phyloP scores from a whole-genome alignment of 202 grass and related monocot species.

The Schoenoplectus tabernaemontani region DNA sequence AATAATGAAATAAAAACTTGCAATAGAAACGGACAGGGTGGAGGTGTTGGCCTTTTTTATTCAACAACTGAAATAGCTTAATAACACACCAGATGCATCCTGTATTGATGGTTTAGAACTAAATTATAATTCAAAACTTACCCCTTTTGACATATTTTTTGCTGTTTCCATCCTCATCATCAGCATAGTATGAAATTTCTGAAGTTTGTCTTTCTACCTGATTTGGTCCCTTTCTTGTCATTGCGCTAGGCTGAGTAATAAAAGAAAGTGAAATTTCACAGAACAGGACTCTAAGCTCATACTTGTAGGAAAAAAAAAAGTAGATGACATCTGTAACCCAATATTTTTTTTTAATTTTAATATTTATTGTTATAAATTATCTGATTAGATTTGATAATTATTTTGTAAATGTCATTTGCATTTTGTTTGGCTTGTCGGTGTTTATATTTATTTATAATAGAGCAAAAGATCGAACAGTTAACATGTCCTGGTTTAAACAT shows the following conservation, averaged over 20 bases:
- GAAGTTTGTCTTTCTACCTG: slow-evolving; percentile 76
- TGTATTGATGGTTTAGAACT: neutral
- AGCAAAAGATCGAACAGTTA: no score
- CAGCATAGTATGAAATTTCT: slow-evolving; percentile 87
- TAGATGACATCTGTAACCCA: slow-evolving; percentile 9
- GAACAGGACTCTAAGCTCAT: neutral
- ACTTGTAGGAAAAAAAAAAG: neutral
- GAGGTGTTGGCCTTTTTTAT: neutral
- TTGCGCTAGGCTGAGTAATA: slow-evolving; percentile 55
- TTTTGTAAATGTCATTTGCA: no score
- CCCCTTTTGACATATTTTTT: slow-evolving; percentile 92
- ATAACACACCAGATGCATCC: neutral
- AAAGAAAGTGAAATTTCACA: neutral
- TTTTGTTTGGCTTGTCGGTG: no score
- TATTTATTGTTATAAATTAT: neutral
- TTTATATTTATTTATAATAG: no score
- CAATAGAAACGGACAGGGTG: neutral
- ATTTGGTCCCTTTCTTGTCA: slow-evolving; percentile 76
- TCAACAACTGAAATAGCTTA: neutral
- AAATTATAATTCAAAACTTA: slow-evolving; percentile 30
- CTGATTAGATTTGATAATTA: neutral
- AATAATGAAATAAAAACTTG: neutral
- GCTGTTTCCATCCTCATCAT: slow-evolving; percentile 88
- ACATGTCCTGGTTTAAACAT: no score
- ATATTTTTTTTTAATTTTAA: slow-evolving; percentile 11